These are phyloP conservation scores for Phytophthora crassamura DNA, from an alignment of 352 stramenopile species.

Conservation along the genomic window DNA sequence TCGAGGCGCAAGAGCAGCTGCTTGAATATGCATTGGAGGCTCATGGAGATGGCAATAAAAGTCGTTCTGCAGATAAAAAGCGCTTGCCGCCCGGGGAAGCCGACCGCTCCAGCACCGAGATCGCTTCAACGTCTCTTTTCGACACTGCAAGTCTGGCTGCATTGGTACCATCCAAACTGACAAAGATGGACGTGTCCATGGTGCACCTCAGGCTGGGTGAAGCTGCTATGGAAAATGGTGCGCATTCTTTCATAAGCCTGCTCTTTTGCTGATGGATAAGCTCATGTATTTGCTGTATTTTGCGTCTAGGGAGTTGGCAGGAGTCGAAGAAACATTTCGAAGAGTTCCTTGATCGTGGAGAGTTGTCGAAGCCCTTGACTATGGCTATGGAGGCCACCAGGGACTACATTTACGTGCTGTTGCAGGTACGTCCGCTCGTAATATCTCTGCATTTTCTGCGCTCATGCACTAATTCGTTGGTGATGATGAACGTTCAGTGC, in stretches of 20 bases:
- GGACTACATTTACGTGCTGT: constrained; percentile 70
- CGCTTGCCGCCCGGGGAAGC: constrained; percentile 1
- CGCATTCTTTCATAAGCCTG: not conserved
- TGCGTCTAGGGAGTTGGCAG: constrained; percentile 40
- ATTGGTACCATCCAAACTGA: constrained; percentile 30
- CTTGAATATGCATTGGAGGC: constrained; percentile 53
- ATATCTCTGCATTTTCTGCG: not conserved
- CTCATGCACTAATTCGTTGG: not conserved
- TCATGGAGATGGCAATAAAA: not conserved
- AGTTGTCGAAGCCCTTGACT: not conserved
- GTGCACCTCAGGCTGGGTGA: constrained; percentile 44
- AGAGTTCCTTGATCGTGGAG: constrained; percentile 15
- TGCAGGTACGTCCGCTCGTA: constrained; percentile 44
- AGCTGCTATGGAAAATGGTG: constrained; percentile 57
- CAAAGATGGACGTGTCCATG: constrained; percentile 22
- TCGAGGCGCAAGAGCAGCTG: constrained; percentile 62
- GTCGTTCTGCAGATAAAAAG: constrained; percentile 13
- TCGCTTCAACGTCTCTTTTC: constrained; percentile 26
- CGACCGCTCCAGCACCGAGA: not conserved
- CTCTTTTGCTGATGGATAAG: not conserved
- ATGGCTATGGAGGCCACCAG: constrained; percentile 16
- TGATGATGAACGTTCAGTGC: constrained; percentile 35
- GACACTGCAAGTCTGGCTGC: constrained; percentile 10
- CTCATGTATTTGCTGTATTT: constrained; percentile 6
- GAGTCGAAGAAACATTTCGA: constrained; percentile 55